Base-by-base conservation (phyloP, 2,329 filamentous ascomycete species). In the Phaeoacremonium minimum region DNA sequence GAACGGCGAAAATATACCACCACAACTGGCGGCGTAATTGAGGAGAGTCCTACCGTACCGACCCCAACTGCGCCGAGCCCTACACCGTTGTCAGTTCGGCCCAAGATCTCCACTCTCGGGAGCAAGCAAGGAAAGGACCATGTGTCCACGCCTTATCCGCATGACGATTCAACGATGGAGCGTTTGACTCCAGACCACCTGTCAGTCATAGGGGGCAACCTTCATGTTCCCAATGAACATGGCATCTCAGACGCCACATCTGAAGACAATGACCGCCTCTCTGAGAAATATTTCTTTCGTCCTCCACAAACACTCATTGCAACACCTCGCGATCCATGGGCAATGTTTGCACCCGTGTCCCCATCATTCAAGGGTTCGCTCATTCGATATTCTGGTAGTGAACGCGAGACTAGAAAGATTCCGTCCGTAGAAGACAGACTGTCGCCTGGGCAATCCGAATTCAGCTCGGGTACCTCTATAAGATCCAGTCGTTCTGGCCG, bases 61-160 rank as follows among this genome's bases (percentile, higher is more conserved):
- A 61, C 57, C 0, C 60, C 61, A 0, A 59, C 58, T 0, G 56
- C 52, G 3, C 57, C 58, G 0, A 61, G 55, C 13, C 56, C 60
- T 4, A 61, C 57, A 0, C 56, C 60, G 0, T 30, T 47, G 15
- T 38, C 52, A 0, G 5, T 53, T 12, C 48, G 60, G 2, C 60
- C 61, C 0, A 48, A 47, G 9, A 35, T 61, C 2, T 41, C 48
- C 36, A 53, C 17, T 5, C 18, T 36, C 7, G 31, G 17, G 13
- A 39, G 32, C 15, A 32, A 26, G 17, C 15, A 15, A 4, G n/a
- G 13, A 5, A 18, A 18, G 15, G 18, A 30, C 7, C 11, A 15
- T 14, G 9, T 26, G 6, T 56, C 53, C 37, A 58, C 53, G 0
- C 55, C 55, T 6, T 52, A 57, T 37, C 54, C 49, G 1, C 35